Base-by-base conservation (phyloP, 805 yeast genomes). In the Saturnispora halmiae region DNA sequence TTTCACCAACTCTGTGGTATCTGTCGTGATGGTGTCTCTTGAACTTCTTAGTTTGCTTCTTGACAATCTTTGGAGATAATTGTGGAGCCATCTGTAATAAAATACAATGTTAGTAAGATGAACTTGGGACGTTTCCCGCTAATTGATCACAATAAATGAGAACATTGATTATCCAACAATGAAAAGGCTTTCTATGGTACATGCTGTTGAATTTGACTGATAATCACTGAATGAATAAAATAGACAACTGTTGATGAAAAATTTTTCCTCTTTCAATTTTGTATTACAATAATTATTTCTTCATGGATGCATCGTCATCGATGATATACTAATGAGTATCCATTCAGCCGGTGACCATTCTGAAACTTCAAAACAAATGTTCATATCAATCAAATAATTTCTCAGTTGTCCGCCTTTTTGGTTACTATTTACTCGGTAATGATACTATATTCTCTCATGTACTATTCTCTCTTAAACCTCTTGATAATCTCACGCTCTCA, bases 1-100 rank as follows among this genome's bases (percentile, higher is more conserved):
- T 82, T 75, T 86, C 96, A 65, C 85, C 75, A 60, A 92, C 96
- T 76, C 99, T 88, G 80, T 79, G 81, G 76, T 87, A 90, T 76
- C 96, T 86, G 82, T 92, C 99, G 72, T 96, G 87, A 80, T 92
- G 98, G 73, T 90, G 97, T 79, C 99, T 87, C 90, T 88, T 94
- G 84, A 92, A 92, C 81, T 82, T 83, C 80, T 86, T 86, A 66
- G 87, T 69, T 86, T 88, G 92, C 87, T 92, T 92, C 90, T 92
- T 94, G 72, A 90, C 96, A 75, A 92, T 92, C 90, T 86, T 88
- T 75, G 97, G 96, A 80, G 95, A 84, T 67, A 85, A 75, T 63
- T 95, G 77, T 74, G 95, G 86, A 77, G 97, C 95, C 97, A 92
- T 82, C 80, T 69, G 53, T 36, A 45, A 3, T 18, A 22, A 22